Evolutionary conservation across 768 basidiomycete species (phyloP), one percentile per base, ranked within the genome.

Genomic region (Mycena polygramma): DNA sequence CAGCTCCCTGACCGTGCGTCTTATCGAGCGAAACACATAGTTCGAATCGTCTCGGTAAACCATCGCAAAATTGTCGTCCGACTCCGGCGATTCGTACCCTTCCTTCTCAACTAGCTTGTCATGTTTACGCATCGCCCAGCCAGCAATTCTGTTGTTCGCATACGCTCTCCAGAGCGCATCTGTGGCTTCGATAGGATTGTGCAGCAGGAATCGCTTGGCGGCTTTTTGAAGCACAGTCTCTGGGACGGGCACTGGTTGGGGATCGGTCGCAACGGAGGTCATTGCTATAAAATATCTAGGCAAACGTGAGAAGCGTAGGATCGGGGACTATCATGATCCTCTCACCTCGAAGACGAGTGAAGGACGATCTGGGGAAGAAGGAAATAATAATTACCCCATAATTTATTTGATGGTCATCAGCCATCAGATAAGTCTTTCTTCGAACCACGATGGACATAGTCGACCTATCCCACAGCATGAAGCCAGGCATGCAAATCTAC

Each of bases 391-490:
- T 41, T 41, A 41, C 15, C 15, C 15, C 14, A 46, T 46, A 46
- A 17, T 17, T 20, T 20, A 46, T 46, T 46, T 11, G 41, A 41
- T 15, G 30, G 30, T 6, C 30, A 46, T 46, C 15, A 20, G 24
- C 24, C 22, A 8, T 24, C 49, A 22, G 49, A 24, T 26, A 22
- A 24, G 9, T 11, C 26, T 11, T 24, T 22, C 15, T 59, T 43
- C 26, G 30, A 37, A 48, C 59, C 63, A 51, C 55, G 51, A 70
- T 70, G 70, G 26, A 64, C 26, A 74, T 86, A 69, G 78, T 90
- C 74, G 89, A 91, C 77, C 86, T 91, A 22, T 84, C 87, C 6
- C 89, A 90, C 70, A 77, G 80, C 17, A 81, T 92, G 70, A 76
- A 85, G 55, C 66, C 79, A 37, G 73, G 74, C 39, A 85, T 85